Evolutionary conservation across 163 green algal genomes (phyloP).

Genomic region (Scenedesmus sp.): DNA sequence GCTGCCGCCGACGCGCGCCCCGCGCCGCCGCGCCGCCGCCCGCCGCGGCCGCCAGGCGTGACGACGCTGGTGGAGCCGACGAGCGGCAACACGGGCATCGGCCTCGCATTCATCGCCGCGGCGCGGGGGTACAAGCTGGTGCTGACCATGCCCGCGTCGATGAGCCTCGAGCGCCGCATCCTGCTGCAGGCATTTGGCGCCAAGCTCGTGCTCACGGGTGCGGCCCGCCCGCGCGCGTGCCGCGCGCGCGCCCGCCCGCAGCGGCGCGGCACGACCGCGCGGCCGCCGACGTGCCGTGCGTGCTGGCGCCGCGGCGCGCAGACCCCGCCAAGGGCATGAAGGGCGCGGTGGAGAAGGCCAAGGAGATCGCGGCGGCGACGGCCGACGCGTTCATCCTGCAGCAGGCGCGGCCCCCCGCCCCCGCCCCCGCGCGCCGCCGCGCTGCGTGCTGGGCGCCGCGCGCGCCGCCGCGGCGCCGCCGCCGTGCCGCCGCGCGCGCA

Average conservation of each 20-base stretch:
- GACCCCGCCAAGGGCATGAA: conserved; percentile 73
- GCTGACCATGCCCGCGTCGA: conserved; percentile 97
- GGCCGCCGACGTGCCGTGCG: too few species aligned
- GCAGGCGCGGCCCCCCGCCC: too few species aligned
- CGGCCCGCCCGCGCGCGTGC: too few species aligned
- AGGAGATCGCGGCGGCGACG: conserved; percentile 90
- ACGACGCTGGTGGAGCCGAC: conserved; percentile 97
- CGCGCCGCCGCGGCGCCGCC: too few species aligned
- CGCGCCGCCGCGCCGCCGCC: too few species aligned
- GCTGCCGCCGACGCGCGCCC: too few species aligned
- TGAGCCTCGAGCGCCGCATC: conserved; percentile 94
- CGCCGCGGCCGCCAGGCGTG: conserved; percentile 20
- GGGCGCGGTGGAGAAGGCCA: conserved; percentile 95
- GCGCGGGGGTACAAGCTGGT: conserved; percentile 95
- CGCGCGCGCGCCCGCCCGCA: too few species aligned
- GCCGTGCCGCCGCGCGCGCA: too few species aligned
- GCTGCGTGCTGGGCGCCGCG: too few species aligned
- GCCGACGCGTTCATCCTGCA: conserved; percentile 91
- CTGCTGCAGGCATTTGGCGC: conserved; percentile 95
- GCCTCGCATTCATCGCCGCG: conserved; percentile 96
- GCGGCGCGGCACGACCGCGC: too few species aligned
- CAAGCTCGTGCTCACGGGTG: conserved; percentile 92
- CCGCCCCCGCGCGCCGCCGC: too few species aligned
- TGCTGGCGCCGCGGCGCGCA: neutral
- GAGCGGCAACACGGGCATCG: conserved; percentile 97